phyloP scores from a whole-genome alignment of 352 stramenopile species.

The Globisporangium iwayamae region DNA sequence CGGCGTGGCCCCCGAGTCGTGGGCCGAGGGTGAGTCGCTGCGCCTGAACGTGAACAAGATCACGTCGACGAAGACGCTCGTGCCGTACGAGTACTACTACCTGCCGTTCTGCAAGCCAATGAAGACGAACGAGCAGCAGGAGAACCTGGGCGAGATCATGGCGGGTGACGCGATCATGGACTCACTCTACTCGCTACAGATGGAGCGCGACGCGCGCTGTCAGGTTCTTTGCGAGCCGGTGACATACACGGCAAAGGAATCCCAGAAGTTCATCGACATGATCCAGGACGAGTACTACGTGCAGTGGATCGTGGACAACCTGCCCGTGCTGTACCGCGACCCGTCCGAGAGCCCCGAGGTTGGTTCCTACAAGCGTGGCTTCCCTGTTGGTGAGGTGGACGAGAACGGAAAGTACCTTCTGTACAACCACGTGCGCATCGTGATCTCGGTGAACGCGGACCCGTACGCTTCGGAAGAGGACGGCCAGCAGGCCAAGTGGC shows the following conservation, averaged over 20 bases:
- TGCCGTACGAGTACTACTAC: conserved; percentile 99
- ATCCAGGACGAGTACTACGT: conserved; percentile 95
- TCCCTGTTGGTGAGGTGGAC: conserved; percentile 92
- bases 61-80: conserved; percentile 96
- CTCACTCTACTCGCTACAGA: conserved; percentile 87
- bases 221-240: conserved; percentile 89
- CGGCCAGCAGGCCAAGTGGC: conserved; percentile 55
- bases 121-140: conserved; percentile 78
- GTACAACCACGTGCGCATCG: conserved; percentile 98
- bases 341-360: conserved; percentile 59
- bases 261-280: conserved; percentile 85
- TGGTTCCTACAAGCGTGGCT: conserved; percentile 86
- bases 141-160: conserved; percentile 94
- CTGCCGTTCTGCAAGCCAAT: conserved; percentile 91
- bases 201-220: conserved; percentile 87
- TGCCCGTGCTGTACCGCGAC: conserved; percentile 87
- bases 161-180: conserved; percentile 89
- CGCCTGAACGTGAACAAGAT: conserved; percentile 98
- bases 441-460: conserved; percentile 90
- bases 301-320: conserved; percentile 93
- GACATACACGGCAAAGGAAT: conserved; percentile 77
- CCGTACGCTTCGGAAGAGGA: conserved; percentile 62
- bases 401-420: conserved; percentile 91
- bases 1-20: conserved; percentile 81
- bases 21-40: conserved; percentile 78